Conservation (phyloP, 192 early-diverging fungal genomes). For the Rhizoclosmatium globosum region DNA sequence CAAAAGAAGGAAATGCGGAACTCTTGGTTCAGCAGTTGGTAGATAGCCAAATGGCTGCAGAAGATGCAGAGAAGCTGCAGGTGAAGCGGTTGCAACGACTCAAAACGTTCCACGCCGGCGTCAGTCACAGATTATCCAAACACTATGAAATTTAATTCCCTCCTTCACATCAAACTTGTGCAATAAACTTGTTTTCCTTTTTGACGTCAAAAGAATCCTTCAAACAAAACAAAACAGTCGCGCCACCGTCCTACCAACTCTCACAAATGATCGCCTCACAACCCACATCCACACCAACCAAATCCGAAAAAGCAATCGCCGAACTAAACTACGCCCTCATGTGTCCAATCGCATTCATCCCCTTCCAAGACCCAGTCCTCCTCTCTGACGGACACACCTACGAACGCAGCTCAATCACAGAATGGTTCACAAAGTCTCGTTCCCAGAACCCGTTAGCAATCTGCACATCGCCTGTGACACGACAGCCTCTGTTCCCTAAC, state of each 20-base stretch:
- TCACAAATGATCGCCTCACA: neutral
- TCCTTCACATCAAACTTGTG: too few relatives aligned
- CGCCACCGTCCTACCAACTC: neutral
- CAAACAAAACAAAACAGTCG: neutral
- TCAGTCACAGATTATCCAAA: neutral
- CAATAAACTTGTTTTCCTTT: too few relatives aligned
- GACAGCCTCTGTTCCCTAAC: neutral
- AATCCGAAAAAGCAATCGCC: neutral
- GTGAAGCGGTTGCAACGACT: slow-evolving; percentile 12
- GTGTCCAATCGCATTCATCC: neutral
- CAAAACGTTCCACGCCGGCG: slow-evolving; percentile 21
- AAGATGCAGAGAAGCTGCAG: slow-evolving; percentile 7
- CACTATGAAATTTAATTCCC: neutral
- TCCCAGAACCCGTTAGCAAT: neutral
- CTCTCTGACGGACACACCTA: neutral
- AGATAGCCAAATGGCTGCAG: neutral
- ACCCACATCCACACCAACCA: neutral
- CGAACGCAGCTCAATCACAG: neutral
- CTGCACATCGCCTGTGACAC: neutral
- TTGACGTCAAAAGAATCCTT: neutral
- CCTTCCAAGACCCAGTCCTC: neutral
- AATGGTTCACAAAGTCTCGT: neutral
- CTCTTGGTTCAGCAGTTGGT: neutral
- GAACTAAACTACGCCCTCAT: neutral
- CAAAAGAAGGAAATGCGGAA: slow-evolving; percentile 25